Evolutionary conservation across 179 eudicot genomes (phyloP), one percentile per base, ranked within the genome.

Genomic region (Spinacia oleracea): DNA sequence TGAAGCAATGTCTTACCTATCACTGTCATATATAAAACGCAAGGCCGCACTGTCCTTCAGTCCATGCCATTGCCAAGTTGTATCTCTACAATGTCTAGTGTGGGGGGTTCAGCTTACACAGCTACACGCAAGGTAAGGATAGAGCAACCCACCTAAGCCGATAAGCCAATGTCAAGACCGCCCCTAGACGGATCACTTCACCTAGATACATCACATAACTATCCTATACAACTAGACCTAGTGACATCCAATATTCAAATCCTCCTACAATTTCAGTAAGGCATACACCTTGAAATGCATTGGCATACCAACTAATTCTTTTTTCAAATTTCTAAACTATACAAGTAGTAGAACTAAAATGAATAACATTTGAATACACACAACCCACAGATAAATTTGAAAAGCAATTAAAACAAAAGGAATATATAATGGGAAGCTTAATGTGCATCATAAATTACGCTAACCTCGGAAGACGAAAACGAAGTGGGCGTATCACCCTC

Each of bases 381-480:
- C 10, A 50, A 21, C 42, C 38, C 20, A 31, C 53, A 58, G 58
- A 63, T 25, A n/a, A 45, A 21, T 16, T 29, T 32, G 32, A 70
- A 3, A 32, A 25, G 3, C 14, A 6, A 46, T 7, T 7, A 38
- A 23, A 46, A 45, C 23, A 42, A 25, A 15, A 25, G 12, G 20
- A 12, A 40, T 9, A 15, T 18, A 21, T 40, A 5, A 73, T 8
- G 4, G 11, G 53, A 3, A 58, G 23, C 58, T 18, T 53, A 53
- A 53, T 5, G 23, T 23, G 9, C 23, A 53, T 53, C 58, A 53
- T 53, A 53, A 53, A 20, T 53, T 53, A 7, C n/a, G 58, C 58
- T 84, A 66, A 94, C 97, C 88, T 87, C 85, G 10, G 89, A 82
- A 62, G 80, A 55, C 35, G 91, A 84, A 64, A 86, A 72, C 8